A percentile compares a stretch with the other conserved stretches of the same genome.
Evolutionary conservation across 2,329 filamentous ascomycete genomes (phyloP).

Genomic region (Monosporascus cannonballus): DNA sequence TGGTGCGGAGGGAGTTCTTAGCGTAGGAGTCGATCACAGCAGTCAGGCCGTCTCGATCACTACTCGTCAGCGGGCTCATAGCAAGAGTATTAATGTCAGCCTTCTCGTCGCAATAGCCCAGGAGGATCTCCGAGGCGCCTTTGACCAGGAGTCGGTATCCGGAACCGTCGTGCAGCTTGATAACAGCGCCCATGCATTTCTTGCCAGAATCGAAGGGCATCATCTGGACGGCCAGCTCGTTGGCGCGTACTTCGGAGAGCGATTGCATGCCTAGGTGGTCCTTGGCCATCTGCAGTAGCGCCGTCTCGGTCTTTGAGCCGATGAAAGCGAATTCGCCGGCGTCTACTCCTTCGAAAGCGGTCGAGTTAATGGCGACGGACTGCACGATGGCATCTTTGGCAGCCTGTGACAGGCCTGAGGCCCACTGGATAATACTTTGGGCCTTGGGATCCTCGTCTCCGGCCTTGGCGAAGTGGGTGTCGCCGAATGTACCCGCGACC

Average conservation of each 20-base stretch:
- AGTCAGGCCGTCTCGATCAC: constrained; percentile 48
- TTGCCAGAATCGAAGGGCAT: constrained; percentile 49
- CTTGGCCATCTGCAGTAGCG: constrained; percentile 43
- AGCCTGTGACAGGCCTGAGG: constrained; percentile 18
- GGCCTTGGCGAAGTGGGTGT: constrained; percentile 23
- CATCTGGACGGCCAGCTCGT: constrained; percentile 41
- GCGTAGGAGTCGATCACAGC: constrained; percentile 56
- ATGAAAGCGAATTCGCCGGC: constrained; percentile 40
- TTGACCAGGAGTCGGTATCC: constrained; percentile 47
- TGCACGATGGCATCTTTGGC: constrained; percentile 32
- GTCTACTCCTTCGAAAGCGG: constrained; percentile 48
- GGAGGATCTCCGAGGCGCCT: constrained; percentile 51
- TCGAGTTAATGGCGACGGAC: constrained; percentile 50
- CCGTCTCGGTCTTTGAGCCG: constrained; percentile 52
- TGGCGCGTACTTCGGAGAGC: constrained; percentile 38
- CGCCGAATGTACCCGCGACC: constrained; percentile 63
- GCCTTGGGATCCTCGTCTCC: constrained; percentile 13
- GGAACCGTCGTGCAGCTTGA: constrained; percentile 36
- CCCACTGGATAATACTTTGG: constrained; percentile 24
- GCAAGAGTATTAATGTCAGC: constrained; percentile 29
- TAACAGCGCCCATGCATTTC: constrained; percentile 52
- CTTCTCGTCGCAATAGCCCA: constrained; percentile 35
- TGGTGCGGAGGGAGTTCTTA: constrained; percentile 64
- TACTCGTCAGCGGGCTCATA: constrained; percentile 44
- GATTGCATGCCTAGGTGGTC: constrained; percentile 44